Base-by-base conservation (phyloP, 23 red algal genomes). In the Agarophyton chilense region DNA sequence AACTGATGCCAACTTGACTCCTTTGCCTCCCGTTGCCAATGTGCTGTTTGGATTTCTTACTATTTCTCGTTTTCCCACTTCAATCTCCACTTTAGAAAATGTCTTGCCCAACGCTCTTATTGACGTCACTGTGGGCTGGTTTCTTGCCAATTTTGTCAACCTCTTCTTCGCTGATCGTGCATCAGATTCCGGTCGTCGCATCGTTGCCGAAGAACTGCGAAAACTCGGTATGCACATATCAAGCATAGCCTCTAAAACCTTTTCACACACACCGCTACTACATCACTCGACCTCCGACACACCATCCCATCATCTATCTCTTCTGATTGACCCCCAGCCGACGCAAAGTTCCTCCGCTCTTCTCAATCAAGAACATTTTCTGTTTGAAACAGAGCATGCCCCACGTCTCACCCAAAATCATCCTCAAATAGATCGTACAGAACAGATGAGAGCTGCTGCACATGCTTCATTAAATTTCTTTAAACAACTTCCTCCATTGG, bases 11-110 rank as follows among this genome's bases (percentile, higher is more conserved):
- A 18, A 45, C 24, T 55, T 94, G 28, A 72, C 67, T 4, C 91
- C 91, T n/a, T 40, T 94, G 52, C 91, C 91, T 33, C 52, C 80
- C 14, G 74, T 94, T 52, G 80, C 80, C 26, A 84, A 86, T 40
- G 82, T 79, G 24, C 49, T 87, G 18, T 57, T 86, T 22, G 91
- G 91, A 11, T 79, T 94, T 42, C 68, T 94, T 24, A 66, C 83
- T 26, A 94, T 94, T 44, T 86, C 81, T 46, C 72, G 56, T 9
- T 47, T 90, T 10, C 52, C 66, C 10, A 29, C 67, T 0, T 33
- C 46, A 36, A 50, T 60, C 34, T 61, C 86, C 46, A 38, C 74
- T 17, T 26, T 63, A 10, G 19, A 25, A 9, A n/a, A 67, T 19
- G 28, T 36, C 10, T 24, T 94, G 10, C 57, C 74, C 1, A 46